Base-by-base conservation (phyloP, 305 asterid species). In the Fraxinus latifolia region DNA sequence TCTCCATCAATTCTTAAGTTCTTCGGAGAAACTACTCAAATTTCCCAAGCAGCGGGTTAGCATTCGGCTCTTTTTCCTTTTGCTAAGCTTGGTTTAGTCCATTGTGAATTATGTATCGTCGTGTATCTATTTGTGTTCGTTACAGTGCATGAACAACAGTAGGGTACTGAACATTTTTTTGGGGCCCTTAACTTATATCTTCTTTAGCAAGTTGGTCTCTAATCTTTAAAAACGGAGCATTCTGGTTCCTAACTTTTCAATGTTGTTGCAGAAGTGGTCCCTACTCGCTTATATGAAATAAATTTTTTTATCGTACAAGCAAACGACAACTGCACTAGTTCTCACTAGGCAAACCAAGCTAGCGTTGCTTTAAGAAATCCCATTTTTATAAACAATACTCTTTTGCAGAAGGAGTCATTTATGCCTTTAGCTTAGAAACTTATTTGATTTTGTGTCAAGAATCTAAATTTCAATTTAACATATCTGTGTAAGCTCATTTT, bases 11-110 rank as follows among this genome's bases (percentile, higher is more conserved):
- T 93, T 80, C 97, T 93, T 11, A 74, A 36, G 0, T 85, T 92
- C 75, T 89, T 91, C 12, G 98, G 98, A 47, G 92, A 93, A 79
- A 84, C 93, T 12, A 32, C 81, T 12, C 87, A 82, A 4, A 93
- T 93, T 58, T 87, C 97, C 31, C 80, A 44, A 72, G 95, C 94
- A 31, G 95, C 98, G 74, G 97, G 97, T 91, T n/a, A 17, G 85
- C 76, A 50, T 74, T 32, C 44, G 3, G 37, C 11, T 19, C 71
- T 60, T 0, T 23, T 3, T 65, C 72, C 29, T 31, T 29, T 29
- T 68, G 21, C 74, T 3, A 27, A 25, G 37, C 8, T 62, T 4
- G 29, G 12, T 5, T 58, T 21, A 58, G 3, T 58, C 71, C 29
- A 19, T 62, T 62, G 31, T 8, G 32, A 2, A 62, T 23, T 3